A percentile compares a stretch with the other conserved stretches of the same genome.
Conservation (phyloP, 352 stramenopile genomes). For the Phytophthora brassicae region DNA sequence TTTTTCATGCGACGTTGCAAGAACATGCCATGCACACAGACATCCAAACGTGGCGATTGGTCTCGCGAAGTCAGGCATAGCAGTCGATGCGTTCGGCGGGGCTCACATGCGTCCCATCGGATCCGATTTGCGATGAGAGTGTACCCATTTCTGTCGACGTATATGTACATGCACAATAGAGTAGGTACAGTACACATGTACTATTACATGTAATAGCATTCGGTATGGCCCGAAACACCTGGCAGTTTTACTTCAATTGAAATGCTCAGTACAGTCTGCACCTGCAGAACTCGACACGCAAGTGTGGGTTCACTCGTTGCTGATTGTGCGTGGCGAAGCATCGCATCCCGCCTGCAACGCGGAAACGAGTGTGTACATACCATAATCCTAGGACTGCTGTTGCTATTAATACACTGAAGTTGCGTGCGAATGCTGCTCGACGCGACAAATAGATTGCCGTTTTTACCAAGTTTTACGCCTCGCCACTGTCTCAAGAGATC, state of each 20-base stretch:
- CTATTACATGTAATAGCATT: no score
- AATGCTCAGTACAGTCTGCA: neutral
- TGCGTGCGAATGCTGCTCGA: no score
- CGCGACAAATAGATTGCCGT: no score
- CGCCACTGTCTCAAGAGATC: no score
- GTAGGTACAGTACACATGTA: no score
- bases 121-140: constrained; percentile 9
- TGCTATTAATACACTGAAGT: no score
- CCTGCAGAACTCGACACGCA: constrained; percentile 1
- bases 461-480: no score
- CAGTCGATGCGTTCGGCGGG: neutral
- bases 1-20: constrained; percentile 12
- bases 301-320: neutral
- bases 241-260: no score
- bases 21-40: constrained; percentile 14
- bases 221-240: no score
- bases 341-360: constrained; percentile 21
- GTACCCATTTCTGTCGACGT: constrained; percentile 13
- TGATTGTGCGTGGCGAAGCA: neutral
- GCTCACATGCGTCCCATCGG: constrained; percentile 13
- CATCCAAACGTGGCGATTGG: constrained; percentile 27
- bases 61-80: constrained; percentile 21
- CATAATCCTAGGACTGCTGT: no score
- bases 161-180: no score
- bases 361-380: constrained; percentile 25